Base-by-base conservation (phyloP, 371 early-diverging fungal genomes). In the Dichotomocladium elegans region DNA sequence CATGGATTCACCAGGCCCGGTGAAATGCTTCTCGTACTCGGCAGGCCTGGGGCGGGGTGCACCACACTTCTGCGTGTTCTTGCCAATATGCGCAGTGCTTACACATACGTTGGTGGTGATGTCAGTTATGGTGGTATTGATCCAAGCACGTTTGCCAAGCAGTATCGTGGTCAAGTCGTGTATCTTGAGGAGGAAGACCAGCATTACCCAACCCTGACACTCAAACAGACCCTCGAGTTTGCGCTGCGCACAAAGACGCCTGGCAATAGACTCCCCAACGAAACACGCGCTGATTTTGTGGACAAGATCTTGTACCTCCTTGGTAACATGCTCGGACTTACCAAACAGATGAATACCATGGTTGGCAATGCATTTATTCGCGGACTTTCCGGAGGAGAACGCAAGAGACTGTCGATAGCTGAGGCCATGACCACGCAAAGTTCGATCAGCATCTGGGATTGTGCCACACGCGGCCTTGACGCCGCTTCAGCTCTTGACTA, bases 381-480 rank as follows among this genome's bases (percentile, higher is more conserved):
- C 52, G 87, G 89, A 35, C 66, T 87, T 22, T 76, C 76, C n/a
- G 90, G 80, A 45, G 91, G 90, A 55, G 89, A 79, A 70, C 70
- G 81, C 58, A 89, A 90, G 77, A 74, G 91, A 44, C 60, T 83
- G 19, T 63, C 77, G 6, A 85, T 88, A 31, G 89, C 83, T 11
- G 80, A 80, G 58, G 87, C 90, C 63, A 75, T 91, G 12, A 69
- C 89, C 7, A 71, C 83, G 22, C 66, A 67, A 35, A 72, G 79
- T 8, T 62, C 71, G 25, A 66, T 85, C 44, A 74, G 82, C 34
- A 70, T 85, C 37, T 79, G 85, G 72, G 88, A 90, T 53, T 87
- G 85, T 47, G 78, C 82, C 22, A 86, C 86, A 3, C 79, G 77
- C 41, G 90, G 89, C 34, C 63, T 91, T 25, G 93, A 93, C 67